Conservation (phyloP, 352 stramenopile genomes). For the Salisapilia sapeloensis region DNA sequence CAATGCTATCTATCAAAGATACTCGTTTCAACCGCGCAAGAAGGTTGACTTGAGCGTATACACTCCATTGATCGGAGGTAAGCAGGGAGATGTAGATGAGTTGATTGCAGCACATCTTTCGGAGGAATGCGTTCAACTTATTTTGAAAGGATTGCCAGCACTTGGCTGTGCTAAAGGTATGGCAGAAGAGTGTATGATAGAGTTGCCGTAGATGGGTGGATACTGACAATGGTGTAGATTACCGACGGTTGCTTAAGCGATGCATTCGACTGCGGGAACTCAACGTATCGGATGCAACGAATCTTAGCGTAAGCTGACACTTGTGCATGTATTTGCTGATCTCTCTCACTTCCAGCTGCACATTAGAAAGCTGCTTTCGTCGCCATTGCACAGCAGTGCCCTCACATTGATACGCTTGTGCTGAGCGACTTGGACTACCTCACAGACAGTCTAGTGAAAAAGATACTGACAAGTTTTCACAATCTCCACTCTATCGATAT, state of each 20-base stretch:
- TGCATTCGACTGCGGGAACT: constrained; percentile 19
- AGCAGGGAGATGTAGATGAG: no score
- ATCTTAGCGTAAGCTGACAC: constrained; percentile 14
- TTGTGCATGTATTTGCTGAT: constrained; percentile 2
- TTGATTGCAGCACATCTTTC: constrained; percentile 31
- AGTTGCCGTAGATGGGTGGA: not conserved
- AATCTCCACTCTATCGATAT: constrained; percentile 23
- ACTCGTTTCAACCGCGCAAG: no score
- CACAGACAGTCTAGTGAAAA: constrained; percentile 30
- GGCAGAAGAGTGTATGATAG: not conserved
- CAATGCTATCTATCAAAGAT: no score
- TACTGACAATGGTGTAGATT: constrained; percentile 8
- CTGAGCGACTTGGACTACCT: constrained; percentile 24
- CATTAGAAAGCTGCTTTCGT: constrained; percentile 30
- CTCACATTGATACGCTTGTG: constrained; percentile 11
- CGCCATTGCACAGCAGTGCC: constrained; percentile 3
- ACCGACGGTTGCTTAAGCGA: constrained; percentile 14
- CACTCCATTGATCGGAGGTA: no score
- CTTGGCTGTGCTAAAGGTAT: constrained; percentile 14
- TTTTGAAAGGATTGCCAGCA: constrained; percentile 17
- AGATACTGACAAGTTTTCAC: constrained; percentile 13
- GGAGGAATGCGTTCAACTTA: constrained; percentile 16
- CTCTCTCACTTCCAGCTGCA: not conserved
- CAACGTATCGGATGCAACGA: constrained; percentile 14
- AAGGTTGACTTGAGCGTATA: no score